Percentiles rank a stretch among this genome's conserved stretches.
Evolutionary conservation across 257 asterid species (phyloP).

Genomic region (Henckelia pumila): DNA sequence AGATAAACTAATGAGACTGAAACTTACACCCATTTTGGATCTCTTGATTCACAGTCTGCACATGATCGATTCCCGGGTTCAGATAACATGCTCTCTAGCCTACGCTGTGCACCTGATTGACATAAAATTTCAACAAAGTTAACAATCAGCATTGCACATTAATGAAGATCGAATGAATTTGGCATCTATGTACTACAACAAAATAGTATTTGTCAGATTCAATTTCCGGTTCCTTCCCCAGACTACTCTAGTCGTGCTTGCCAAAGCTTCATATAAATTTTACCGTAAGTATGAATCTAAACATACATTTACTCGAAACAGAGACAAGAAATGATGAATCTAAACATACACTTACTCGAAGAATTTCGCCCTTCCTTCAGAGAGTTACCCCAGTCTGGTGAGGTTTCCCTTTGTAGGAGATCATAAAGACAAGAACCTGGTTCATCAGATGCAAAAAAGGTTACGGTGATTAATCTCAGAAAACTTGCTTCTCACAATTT

Average conservation of each 20-base stretch:
- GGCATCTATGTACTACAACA: not conserved
- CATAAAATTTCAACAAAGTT: not conserved
- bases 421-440: conserved; percentile 62
- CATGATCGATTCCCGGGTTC: conserved; percentile 64
- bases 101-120: conserved; percentile 57
- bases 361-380: conserved; percentile 27
- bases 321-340: not conserved
- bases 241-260: not conserved
- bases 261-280: not conserved
- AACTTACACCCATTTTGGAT: conserved; percentile 97
- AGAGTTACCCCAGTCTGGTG: conserved; percentile 37
- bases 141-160: conserved; percentile 1
- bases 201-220: not conserved
- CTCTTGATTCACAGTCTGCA: conserved; percentile 91
- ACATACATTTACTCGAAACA: not conserved
- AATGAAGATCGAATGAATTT: not conserved
- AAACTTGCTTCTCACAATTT: not conserved
- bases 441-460: conserved; percentile 5
- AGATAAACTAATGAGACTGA: not conserved
- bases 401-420: conserved; percentile 53
- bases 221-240: not conserved
- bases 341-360: conserved; percentile 37
- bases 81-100: conserved; percentile 55
- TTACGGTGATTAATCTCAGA: not conserved
- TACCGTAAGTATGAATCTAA: too few relatives aligned